Evolutionary conservation across 495 filamentous ascomycete genomes (phyloP).

Genomic region (Collariella sp.): DNA sequence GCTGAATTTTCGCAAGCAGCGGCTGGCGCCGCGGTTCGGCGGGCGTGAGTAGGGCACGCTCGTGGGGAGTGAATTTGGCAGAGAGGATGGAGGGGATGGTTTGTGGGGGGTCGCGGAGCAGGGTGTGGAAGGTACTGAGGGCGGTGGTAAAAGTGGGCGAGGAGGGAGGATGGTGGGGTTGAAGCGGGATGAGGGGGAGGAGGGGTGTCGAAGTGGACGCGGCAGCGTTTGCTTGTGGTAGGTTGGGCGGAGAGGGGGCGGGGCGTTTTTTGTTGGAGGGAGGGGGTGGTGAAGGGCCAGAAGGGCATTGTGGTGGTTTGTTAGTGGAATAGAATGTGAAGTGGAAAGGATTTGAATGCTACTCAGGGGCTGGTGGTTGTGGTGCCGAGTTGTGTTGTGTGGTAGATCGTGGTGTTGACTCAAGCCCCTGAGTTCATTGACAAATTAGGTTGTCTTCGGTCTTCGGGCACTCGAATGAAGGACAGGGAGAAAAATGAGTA

Average conservation of each 20-base stretch:
- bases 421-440: no score
- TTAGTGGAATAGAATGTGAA: neutral
- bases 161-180: slow-evolving; percentile 13
- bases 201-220: neutral
- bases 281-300: neutral
- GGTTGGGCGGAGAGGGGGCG: neutral
- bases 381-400: no score
- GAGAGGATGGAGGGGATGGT: slow-evolving; percentile 13
- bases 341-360: neutral
- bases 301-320: neutral
- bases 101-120: slow-evolving; percentile 2
- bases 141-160: slow-evolving; percentile 7
- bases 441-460: no score
- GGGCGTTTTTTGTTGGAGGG: neutral
- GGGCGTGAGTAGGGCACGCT: slow-evolving; percentile 16
- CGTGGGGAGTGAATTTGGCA: slow-evolving; percentile 10
- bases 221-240: neutral
- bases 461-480: no score
- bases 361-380: no score
- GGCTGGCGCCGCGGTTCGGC: neutral
- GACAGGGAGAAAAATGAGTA: no score
- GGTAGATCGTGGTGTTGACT: no score
- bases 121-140: neutral
- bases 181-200: slow-evolving; percentile 1
- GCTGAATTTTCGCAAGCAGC: neutral